Conservation (phyloP, 2,329 filamentous ascomycete genomes). For the Coniosporium tulheliwenetii region DNA sequence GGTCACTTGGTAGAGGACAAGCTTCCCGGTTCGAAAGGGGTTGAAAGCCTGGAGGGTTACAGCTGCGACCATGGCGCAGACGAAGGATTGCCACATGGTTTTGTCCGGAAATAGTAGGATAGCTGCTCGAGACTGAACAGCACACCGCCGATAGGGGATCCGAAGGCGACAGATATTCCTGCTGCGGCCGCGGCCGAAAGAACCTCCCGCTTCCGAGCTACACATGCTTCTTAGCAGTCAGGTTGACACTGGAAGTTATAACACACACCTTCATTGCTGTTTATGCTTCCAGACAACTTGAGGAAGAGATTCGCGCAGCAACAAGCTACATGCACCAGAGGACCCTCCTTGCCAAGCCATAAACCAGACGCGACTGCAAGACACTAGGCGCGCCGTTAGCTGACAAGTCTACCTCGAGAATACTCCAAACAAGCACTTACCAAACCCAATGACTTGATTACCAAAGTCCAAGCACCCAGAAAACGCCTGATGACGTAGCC, state of each 20-base stretch:
- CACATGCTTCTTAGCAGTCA: constrained; percentile 7
- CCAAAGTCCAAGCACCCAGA: constrained; percentile 72
- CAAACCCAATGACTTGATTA: constrained; percentile 78
- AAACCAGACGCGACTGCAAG: constrained; percentile 85
- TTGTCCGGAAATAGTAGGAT: constrained; percentile 98
- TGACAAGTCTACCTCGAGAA: constrained; percentile 7
- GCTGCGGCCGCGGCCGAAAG: constrained; percentile 84
- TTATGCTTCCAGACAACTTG: constrained; percentile 70
- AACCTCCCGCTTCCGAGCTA: constrained; percentile 83
- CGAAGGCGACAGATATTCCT: constrained; percentile 87
- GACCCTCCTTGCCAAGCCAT: constrained; percentile 94
- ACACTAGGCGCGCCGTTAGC: constrained; percentile 41
- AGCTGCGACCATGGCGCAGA: constrained; percentile 97
- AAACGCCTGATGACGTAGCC: constrained; percentile 86
- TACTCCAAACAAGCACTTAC: constrained; percentile 32
- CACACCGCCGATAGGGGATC: constrained; percentile 84
- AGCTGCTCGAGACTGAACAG: constrained; percentile 94
- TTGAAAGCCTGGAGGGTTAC: constrained; percentile 86
- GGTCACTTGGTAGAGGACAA: constrained; percentile 89
- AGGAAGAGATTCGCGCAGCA: constrained; percentile 92
- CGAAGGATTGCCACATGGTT: constrained; percentile 99
- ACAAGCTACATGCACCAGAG: constrained; percentile 88
- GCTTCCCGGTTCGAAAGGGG: constrained; percentile 86
- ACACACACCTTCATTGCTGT: constrained; percentile 63
- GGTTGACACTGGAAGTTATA: background rate